A percentile compares a stretch with the other conserved stretches of the same genome.
These are phyloP conservation scores for Pseudozyma flocculosa DNA, from an alignment of 1,284 basidiomycete species.

Conservation along the genomic window DNA sequence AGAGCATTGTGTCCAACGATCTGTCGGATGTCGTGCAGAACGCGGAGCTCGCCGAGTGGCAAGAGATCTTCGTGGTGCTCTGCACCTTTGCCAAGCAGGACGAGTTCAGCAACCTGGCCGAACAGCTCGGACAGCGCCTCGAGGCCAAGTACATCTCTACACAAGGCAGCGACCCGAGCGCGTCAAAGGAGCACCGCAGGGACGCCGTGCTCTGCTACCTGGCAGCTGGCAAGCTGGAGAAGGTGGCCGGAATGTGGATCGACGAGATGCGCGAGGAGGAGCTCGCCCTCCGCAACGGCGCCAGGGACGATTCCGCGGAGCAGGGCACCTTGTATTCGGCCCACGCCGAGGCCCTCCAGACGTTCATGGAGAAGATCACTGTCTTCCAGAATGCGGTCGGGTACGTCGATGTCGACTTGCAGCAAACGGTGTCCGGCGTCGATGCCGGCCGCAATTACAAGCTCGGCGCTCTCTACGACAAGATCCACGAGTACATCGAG, in stretches of 20 bases:
- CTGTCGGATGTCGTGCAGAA: conserved; percentile 91
- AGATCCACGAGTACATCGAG: conserved; percentile 93
- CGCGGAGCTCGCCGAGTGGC: conserved; percentile 91
- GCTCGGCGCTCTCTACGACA: conserved; percentile 81
- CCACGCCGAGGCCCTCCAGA: conserved; percentile 84
- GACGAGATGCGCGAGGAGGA: conserved; percentile 91
- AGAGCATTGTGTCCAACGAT: conserved; percentile 90
- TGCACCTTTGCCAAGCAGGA: conserved; percentile 88
- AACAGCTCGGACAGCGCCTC: conserved; percentile 86
- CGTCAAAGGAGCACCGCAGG: conserved; percentile 70
- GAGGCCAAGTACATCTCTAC: conserved; percentile 73
- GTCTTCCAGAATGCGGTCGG: conserved; percentile 87
- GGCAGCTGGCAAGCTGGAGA: conserved; percentile 84
- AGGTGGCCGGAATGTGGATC: conserved; percentile 86
- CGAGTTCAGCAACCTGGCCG: conserved; percentile 81
- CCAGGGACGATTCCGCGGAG: conserved; percentile 9
- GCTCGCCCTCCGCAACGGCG: conserved; percentile 42
- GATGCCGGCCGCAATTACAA: too few species aligned
- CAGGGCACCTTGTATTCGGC: conserved; percentile 67
- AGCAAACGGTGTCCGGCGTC: conserved; percentile 45
- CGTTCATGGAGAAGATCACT: conserved; percentile 94
- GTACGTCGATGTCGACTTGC: conserved; percentile 80
- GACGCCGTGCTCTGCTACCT: conserved; percentile 85
- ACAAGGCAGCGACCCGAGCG: conserved; percentile 19
- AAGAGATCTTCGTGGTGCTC: conserved; percentile 92